Conservation (phyloP, 371 early-diverging fungal species). For the Lichtheimia corymbifera region DNA sequence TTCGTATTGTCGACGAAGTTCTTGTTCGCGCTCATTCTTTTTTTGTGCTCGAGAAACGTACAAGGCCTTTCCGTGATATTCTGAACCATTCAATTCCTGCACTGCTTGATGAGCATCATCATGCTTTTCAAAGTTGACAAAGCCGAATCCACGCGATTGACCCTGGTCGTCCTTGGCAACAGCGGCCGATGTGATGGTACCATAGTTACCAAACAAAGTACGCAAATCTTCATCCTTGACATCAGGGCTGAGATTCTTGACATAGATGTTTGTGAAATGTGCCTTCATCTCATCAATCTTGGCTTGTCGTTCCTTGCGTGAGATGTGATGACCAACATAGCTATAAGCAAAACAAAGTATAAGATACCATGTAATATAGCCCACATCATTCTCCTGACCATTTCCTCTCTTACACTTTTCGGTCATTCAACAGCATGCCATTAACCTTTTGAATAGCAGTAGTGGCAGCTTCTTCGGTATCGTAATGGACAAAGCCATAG, state of each 20-base stretch:
- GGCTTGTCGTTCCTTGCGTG: constrained; percentile 79
- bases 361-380: neutral
- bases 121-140: constrained; percentile 88
- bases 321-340: constrained; percentile 76
- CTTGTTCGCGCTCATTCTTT: constrained; percentile 92
- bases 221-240: constrained; percentile 75
- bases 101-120: constrained; percentile 84
- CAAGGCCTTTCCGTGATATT: constrained; percentile 74
- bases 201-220: constrained; percentile 73
- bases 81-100: constrained; percentile 81
- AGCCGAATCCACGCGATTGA: constrained; percentile 80
- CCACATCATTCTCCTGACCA: neutral
- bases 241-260: constrained; percentile 84
- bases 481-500: constrained; percentile 98
- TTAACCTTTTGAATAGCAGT: constrained; percentile 89
- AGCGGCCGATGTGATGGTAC: constrained; percentile 73
- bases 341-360: constrained; percentile 24
- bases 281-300: constrained; percentile 76
- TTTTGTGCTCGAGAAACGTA: constrained; percentile 94
- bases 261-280: constrained; percentile 90
- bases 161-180: constrained; percentile 69
- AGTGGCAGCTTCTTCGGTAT: constrained; percentile 82
- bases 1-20: constrained; percentile 84
- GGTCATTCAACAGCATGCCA: constrained; percentile 92
- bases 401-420: constrained; percentile 58